A percentile compares a stretch with the other conserved stretches of the same genome.
Evolutionary conservation across 352 stramenopile genomes (phyloP).

Genomic region (Globisporangium nunn): DNA sequence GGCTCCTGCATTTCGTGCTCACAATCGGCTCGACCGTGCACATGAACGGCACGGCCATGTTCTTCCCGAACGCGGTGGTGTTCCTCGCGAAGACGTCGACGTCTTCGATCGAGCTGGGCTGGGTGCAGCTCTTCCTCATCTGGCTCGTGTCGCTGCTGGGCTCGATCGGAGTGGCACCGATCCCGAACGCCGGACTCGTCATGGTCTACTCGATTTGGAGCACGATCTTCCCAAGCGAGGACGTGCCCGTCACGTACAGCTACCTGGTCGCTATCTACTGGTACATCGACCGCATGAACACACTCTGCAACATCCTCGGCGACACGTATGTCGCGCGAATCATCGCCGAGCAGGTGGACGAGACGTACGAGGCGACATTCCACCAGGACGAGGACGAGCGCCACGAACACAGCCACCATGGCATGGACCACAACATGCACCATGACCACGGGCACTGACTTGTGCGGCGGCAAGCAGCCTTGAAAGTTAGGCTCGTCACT

Average conservation of each 20-base stretch:
- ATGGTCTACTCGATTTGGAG: constrained; percentile 75
- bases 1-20: constrained; percentile 57
- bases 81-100: constrained; percentile 56
- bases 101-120: constrained; percentile 28
- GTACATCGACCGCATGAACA: constrained; percentile 66
- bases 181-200: constrained; percentile 62
- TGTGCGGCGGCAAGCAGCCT: no score
- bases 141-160: constrained; percentile 53
- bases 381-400: not conserved
- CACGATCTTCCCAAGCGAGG: constrained; percentile 49
- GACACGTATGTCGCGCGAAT: constrained; percentile 70
- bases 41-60: constrained; percentile 76
- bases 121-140: constrained; percentile 45
- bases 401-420: no score
- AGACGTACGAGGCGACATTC: constrained; percentile 30
- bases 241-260: constrained; percentile 54
- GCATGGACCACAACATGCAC: not conserved
- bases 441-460: constrained; percentile 1
- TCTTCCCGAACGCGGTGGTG: constrained; percentile 58
- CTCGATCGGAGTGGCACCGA: constrained; percentile 52
- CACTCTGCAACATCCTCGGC: constrained; percentile 60
- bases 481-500: no score
- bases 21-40: constrained; percentile 64
- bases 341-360: constrained; percentile 67
- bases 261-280: constrained; percentile 72